Percentiles rank a stretch among this genome's conserved stretches.
These are phyloP conservation scores for Trypanosoma scelopori DNA, from an alignment of 208 protist species.

Conservation along the genomic window DNA sequence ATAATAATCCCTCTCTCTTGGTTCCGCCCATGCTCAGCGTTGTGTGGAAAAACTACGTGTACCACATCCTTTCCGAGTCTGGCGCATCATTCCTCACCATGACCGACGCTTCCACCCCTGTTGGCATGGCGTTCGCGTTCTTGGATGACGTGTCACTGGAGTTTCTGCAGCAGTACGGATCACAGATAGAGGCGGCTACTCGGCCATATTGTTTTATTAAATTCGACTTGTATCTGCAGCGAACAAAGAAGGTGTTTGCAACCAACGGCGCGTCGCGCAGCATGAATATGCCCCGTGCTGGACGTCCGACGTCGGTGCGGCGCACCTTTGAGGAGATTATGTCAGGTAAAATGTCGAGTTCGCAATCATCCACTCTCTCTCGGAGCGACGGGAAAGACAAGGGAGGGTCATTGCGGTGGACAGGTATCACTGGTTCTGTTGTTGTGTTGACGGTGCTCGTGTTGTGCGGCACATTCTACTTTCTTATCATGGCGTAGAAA, in stretches of 20 bases:
- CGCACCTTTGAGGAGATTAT: constrained; percentile 30
- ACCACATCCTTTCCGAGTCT: constrained; percentile 31
- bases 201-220: constrained; percentile 51
- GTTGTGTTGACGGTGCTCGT: constrained; percentile 4
- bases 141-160: constrained; percentile 37
- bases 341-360: constrained; percentile 6
- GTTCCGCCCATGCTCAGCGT: constrained; percentile 27
- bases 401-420: not conserved
- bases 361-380: not conserved
- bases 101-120: constrained; percentile 26
- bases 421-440: constrained; percentile 1
- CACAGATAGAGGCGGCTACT: constrained; percentile 30
- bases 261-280: constrained; percentile 24
- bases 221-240: constrained; percentile 46
- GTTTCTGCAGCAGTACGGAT: constrained; percentile 40
- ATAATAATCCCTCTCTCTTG: constrained; percentile 8
- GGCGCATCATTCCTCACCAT: constrained; percentile 33
- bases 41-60: constrained; percentile 28
- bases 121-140: constrained; percentile 28
- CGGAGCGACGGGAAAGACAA: not conserved
- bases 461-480: constrained; percentile 6
- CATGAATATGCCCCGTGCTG: constrained; percentile 9
- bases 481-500: not conserved
- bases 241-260: constrained; percentile 35
- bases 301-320: constrained; percentile 5